Percentiles rank a stretch among this genome's conserved stretches.
phyloP scores from a whole-genome alignment of 306 rosid genomes.

The Clitoria ternatea region DNA sequence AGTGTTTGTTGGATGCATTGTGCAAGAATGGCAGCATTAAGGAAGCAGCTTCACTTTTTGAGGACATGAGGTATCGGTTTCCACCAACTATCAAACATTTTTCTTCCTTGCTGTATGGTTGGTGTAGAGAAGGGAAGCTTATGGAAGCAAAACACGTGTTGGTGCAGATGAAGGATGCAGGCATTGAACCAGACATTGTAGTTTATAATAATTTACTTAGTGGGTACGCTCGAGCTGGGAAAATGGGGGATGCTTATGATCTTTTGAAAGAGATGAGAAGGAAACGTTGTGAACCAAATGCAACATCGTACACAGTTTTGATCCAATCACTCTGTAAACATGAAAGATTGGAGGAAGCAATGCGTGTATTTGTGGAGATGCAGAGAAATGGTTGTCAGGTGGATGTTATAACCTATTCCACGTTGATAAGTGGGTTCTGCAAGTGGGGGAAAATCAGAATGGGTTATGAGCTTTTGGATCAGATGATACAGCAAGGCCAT shows the following conservation, averaged over 20 bases:
- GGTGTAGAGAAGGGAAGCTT: conserved; percentile 84
- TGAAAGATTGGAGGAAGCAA: conserved; percentile 81
- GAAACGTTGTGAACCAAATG: conserved; percentile 64
- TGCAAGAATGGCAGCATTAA: conserved; percentile 79
- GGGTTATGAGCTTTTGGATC: conserved; percentile 70
- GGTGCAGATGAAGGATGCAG: conserved; percentile 70
- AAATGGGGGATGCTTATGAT: conserved; percentile 75
- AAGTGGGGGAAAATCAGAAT: conserved; percentile 71
- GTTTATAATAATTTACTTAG: conserved; percentile 65
- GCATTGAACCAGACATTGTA: conserved; percentile 69
- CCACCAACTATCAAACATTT: conserved; percentile 59
- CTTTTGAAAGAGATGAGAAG: conserved; percentile 73
- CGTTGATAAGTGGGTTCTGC: conserved; percentile 76
- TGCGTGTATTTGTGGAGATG: conserved; percentile 61
- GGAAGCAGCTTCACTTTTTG: conserved; percentile 73
- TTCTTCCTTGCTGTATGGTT: conserved; percentile 83
- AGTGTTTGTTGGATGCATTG: conserved; percentile 79
- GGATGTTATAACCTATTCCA: conserved; percentile 66
- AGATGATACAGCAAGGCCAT: conserved; percentile 67
- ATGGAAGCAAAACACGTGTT: conserved; percentile 71
- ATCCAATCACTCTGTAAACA: conserved; percentile 66
- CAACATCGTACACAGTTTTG: conserved; percentile 58
- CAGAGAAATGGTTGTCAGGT: conserved; percentile 68
- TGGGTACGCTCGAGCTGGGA: conserved; percentile 71
- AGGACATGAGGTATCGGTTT: conserved; percentile 64